Conservation (phyloP, 2,329 filamentous ascomycete genomes). For the Penicillium capsulatum region DNA sequence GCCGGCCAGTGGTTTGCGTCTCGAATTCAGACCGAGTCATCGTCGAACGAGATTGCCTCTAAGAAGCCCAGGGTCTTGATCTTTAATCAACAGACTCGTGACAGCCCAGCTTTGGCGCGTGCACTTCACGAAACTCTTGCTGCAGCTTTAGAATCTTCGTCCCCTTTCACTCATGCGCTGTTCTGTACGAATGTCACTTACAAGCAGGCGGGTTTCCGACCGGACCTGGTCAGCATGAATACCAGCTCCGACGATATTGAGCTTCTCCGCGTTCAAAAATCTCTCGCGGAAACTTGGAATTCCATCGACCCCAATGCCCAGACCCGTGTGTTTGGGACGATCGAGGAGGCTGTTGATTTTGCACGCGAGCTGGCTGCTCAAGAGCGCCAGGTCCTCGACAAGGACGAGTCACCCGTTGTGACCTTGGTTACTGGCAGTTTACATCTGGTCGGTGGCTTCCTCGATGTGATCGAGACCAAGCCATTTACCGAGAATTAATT, state of each 20-base stretch:
- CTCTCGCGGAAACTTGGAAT: constrained; percentile 59
- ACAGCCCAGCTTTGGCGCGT: constrained; percentile 63
- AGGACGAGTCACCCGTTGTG: constrained; percentile 49
- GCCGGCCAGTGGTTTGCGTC: constrained; percentile 72
- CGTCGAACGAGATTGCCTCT: constrained; percentile 25
- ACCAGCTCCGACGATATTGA: constrained; percentile 56
- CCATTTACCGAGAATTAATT: constrained; percentile 14
- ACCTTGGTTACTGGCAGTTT: constrained; percentile 78
- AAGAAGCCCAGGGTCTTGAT: constrained; percentile 60
- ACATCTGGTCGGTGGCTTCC: constrained; percentile 74
- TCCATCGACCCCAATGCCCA: constrained; percentile 50
- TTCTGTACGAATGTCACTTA: constrained; percentile 78
- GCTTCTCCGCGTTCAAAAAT: constrained; percentile 62
- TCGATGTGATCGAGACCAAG: constrained; percentile 64
- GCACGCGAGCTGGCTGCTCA: constrained; percentile 47
- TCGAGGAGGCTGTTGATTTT: constrained; percentile 64
- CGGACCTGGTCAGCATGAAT: constrained; percentile 61
- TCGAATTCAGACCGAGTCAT: constrained; percentile 40
- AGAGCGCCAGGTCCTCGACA: constrained; percentile 26
- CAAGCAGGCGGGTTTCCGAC: constrained; percentile 56
- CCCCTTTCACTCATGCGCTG: constrained; percentile 66
- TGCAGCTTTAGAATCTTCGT: constrained; percentile 35
- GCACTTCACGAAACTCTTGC: constrained; percentile 58
- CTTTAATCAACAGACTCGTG: constrained; percentile 89
- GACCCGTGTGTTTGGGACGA: constrained; percentile 59